Evolutionary conservation across 257 asterid species (phyloP), one percentile per base, ranked within the genome.

Genomic region (Nicotiana attenuata): DNA sequence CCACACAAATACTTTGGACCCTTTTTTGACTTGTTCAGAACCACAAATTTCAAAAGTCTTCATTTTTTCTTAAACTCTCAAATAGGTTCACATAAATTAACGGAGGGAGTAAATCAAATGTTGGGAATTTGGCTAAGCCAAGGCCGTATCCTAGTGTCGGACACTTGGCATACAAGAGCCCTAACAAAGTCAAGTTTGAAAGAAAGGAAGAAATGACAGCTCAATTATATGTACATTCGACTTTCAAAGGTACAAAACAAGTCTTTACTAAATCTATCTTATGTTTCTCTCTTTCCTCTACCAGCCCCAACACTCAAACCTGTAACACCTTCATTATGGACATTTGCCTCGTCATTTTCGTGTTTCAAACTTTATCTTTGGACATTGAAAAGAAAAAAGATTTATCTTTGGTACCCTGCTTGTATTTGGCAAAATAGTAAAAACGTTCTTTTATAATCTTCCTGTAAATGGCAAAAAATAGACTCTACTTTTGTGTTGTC

Each of bases 221-320:
- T 71, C 35, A 38, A 75, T 50, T 75, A 24, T 73, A 45, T 47
- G 78, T 4, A 7, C 60, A 55, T 55, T 55, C 60, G 16, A 14
- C 60, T 1, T 71, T 71, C 78, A 22, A 13, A 71, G 7, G 45
- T 75, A 47, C 79, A 75, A 69, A 75, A 24, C 79, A 50, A 24
- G 15, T 75, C 79, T 60, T 50, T 47, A 75, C 61, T 24, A 75
- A 47, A 75, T 75, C 41, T 50, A 47, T 47, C 24, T 75, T 50
- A 24, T 50, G 79, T 50, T 50, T 75, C 79, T 65, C 68, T 50
- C 33, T 71, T 71, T 71, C 38, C 26, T 75, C 63, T 75, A 26
- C 24, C 41, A 75, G 24, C 17, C 63, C 63, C 63, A 56, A 19
- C 63, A 19, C 9, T 20, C 16, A 17, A 24, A 24, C 8, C 16